Evolutionary conservation across 352 stramenopile species (phyloP), one percentile per base, ranked within the genome.

Genomic region (Pilasporangium apinafurcum): DNA sequence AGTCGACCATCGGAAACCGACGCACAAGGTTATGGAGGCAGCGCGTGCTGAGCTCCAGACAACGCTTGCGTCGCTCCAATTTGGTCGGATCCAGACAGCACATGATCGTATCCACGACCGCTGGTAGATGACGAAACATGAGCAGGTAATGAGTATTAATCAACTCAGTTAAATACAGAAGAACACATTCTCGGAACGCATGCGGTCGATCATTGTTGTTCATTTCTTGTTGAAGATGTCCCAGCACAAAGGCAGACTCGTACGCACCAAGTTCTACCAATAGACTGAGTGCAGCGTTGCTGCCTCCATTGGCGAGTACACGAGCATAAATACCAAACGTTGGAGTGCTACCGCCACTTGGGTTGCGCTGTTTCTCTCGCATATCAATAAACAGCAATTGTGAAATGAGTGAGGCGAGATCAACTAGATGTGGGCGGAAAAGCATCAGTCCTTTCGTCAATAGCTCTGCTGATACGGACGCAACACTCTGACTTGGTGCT

Each of bases 91-190:
- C 84, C 14, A 95, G 48, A 35, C 82, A 86, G 22, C 71, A 71
- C 71, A 95, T 87, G 48, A 94, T 66, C 0, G 79, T 92, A 42
- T 93, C 82, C n/a, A 94, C 66, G 3, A 93, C 79, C 0, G 78
- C 77, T 0, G 81, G 74, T 0, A 95, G 48, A 29, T 95, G 82
- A 1, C 83, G 75, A 33, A 83, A 88, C 78, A 95, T 82, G 30
- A 90, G 62, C 39, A 92, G 32, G 36, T 88, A 91, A 46, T 92
- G 78, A 13, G 69, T 82, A 47, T 88, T 91, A 31, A 95, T 68
- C 18, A 90, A 63, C 51, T 90, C 78, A 14, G 77, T 90, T 37
- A 93, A 56, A 47, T 82, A 91, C 16, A 89, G 38, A 26, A 93
- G 40, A 17, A 89, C 75, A 16, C 76, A 83, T 37, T 91, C 74